phyloP scores from a whole-genome alignment of 208 protist species.

The Ichthyophonus hoferi region DNA sequence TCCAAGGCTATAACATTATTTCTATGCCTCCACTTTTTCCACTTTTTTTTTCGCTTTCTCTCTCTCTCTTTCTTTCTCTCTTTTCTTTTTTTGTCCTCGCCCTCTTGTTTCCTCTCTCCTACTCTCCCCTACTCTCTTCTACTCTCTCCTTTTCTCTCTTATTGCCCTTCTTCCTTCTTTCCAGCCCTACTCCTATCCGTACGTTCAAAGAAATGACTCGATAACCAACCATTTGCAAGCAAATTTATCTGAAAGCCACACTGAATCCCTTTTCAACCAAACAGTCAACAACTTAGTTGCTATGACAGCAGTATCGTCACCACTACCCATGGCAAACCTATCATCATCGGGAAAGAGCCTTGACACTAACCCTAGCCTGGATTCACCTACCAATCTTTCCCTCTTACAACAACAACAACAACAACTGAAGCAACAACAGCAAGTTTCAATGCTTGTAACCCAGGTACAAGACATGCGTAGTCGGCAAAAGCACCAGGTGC shows the following conservation, averaged over 20 bases:
- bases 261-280: background rate
- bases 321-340: too few species aligned
- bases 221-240: background rate
- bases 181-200: background rate
- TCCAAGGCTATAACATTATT: background rate
- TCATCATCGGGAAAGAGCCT: background rate
- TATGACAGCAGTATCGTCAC: background rate
- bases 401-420: background rate
- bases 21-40: background rate
- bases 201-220: background rate
- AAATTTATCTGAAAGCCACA: background rate
- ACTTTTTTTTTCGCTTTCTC: background rate
- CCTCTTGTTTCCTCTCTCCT: background rate
- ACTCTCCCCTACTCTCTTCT: background rate
- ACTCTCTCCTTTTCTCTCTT: background rate
- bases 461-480: background rate
- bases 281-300: too few species aligned
- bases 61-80: background rate
- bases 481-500: background rate
- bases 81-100: background rate
- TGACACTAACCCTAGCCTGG: too few species aligned
- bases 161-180: background rate
- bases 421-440: background rate
- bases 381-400: too few species aligned
- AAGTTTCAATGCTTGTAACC: background rate